Base-by-base conservation (phyloP, 306 rosid species). In the Ziziphus jujuba region DNA sequence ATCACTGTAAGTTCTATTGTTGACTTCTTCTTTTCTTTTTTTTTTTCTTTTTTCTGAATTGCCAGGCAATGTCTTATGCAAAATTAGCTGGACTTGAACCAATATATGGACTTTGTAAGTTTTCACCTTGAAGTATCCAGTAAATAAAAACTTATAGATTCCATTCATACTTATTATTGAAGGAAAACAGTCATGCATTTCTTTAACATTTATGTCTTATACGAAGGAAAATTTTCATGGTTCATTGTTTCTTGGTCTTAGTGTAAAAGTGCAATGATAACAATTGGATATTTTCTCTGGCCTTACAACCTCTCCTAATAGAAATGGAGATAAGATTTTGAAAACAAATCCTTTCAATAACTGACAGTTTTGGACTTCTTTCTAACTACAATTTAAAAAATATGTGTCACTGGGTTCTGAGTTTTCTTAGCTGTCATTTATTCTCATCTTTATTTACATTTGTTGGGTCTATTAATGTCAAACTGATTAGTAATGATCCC, bases 51-150 rank as follows among this genome's bases (percentile, higher is more conserved):
- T 35, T 70, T 76, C 56, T 69, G 53, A 55, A 66, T 73, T 63
- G 40, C 70, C 89, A 93, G 98, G 85, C 96, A 36, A 93, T 90
- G 98, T 93, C 98, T 33, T 93, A 93, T 74, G 98, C 98, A 56
- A 93, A 88, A 77, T 75, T 93, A 78, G 98, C 97, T 9, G 98
- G 98, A 66, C 97, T 93, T 72, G 72, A 77, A 75, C 90, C 98
- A 11, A 93, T 90, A 74, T 93, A 93, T 40, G 98, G 98, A 83
- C 96, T 93, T 15, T 93, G 98, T 93, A 88, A 88, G 97, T 72
- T 77, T 70, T 43, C 80, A 67, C 20, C 71, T 55, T 59, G 54
- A 15, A 7, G 40, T 43, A 66, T 53, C 47, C 58, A 65, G 21
- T 63, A 33, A 16, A 48, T 48, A 53, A 40, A 56, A 40, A 62